Percentiles rank a stretch among this genome's conserved stretches.
phyloP scores from a whole-genome alignment of 441 rosid species.

The Euphorbia celastroides region DNA sequence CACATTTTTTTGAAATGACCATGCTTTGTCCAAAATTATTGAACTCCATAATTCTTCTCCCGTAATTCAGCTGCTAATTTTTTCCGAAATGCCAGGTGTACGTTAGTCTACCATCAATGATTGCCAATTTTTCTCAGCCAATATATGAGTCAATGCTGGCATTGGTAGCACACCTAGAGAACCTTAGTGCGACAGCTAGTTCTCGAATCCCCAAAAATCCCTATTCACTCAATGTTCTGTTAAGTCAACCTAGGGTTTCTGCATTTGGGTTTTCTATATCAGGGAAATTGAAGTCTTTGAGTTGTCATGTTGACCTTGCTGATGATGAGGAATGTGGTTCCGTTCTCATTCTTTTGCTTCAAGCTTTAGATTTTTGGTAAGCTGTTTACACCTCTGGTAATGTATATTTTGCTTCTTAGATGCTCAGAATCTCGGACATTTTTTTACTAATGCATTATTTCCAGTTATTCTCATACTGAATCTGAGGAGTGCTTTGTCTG shows the following conservation, averaged over 20 bases:
- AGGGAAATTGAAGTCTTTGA: constrained; percentile 45
- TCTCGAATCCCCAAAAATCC: constrained; percentile 20
- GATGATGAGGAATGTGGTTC: constrained; percentile 65
- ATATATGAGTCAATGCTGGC: constrained; percentile 48
- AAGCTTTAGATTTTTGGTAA: constrained; percentile 49
- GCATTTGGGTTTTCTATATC: constrained; percentile 46
- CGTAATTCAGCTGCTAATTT: constrained; percentile 15
- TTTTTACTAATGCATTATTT: constrained; percentile 9
- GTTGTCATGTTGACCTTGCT: constrained; percentile 55
- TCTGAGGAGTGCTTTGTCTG: constrained; percentile 44
- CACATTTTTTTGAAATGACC: background rate
- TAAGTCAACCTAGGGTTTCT: constrained; percentile 32
- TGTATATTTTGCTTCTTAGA: constrained; percentile 10
- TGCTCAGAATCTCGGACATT: background rate
- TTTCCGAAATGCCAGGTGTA: constrained; percentile 52
- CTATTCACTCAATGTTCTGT: constrained; percentile 18
- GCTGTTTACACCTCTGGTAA: constrained; percentile 15
- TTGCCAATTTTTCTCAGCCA: constrained; percentile 51
- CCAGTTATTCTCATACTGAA: constrained; percentile 59
- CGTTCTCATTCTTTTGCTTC: constrained; percentile 40
- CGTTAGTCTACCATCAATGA: constrained; percentile 35
- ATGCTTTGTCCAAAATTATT: background rate
- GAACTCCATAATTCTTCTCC: background rate
- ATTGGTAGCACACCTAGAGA: constrained; percentile 46
- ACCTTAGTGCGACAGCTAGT: constrained; percentile 36